Percentiles rank a stretch among this genome's conserved stretches.
These are phyloP conservation scores for Pestalotiopsis sp. DNA, from an alignment of 2,329 filamentous ascomycete species.

Conservation along the genomic window DNA sequence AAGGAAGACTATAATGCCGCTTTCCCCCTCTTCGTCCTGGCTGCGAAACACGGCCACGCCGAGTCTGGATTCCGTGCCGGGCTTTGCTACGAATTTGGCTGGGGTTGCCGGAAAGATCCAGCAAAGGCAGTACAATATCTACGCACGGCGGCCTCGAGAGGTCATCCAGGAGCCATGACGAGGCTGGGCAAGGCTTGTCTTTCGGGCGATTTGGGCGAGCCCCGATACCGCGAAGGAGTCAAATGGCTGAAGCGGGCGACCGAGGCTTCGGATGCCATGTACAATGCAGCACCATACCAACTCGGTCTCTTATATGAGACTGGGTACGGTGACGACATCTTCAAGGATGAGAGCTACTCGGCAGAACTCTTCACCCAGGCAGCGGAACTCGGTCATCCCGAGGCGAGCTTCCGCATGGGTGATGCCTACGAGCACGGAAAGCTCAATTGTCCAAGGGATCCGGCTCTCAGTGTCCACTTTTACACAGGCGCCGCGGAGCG, in stretches of 20 bases:
- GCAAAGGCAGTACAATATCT: conserved; percentile 94
- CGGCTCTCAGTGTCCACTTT: conserved; percentile 93
- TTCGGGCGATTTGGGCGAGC: conserved; percentile 84
- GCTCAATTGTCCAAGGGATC: conserved; percentile 85
- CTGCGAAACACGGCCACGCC: conserved; percentile 95
- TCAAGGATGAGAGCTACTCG: conserved; percentile 87
- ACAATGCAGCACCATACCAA: conserved; percentile 91
- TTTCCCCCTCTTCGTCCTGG: conserved; percentile 89
- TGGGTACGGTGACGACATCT: conserved; percentile 93
- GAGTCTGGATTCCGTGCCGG: conserved; percentile 94
- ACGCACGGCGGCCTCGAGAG: conserved; percentile 86
- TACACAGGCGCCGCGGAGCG: conserved; percentile 90
- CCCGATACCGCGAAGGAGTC: conserved; percentile 85
- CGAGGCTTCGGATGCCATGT: conserved; percentile 87
- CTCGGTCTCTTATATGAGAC: conserved; percentile 86
- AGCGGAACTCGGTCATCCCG: conserved; percentile 85
- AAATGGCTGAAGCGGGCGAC: conserved; percentile 96
- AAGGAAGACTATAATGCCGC: conserved; percentile 90
- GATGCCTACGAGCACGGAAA: conserved; percentile 95
- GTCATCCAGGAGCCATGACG: conserved; percentile 93
- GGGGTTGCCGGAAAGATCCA: conserved; percentile 89
- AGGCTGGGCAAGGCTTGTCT: conserved; percentile 90
- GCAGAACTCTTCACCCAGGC: conserved; percentile 94
- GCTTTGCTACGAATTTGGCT: conserved; percentile 96
- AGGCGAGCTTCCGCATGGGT: conserved; percentile 88